Conservation (phyloP, 768 basidiomycete species). For the Harrya chromipes region DNA sequence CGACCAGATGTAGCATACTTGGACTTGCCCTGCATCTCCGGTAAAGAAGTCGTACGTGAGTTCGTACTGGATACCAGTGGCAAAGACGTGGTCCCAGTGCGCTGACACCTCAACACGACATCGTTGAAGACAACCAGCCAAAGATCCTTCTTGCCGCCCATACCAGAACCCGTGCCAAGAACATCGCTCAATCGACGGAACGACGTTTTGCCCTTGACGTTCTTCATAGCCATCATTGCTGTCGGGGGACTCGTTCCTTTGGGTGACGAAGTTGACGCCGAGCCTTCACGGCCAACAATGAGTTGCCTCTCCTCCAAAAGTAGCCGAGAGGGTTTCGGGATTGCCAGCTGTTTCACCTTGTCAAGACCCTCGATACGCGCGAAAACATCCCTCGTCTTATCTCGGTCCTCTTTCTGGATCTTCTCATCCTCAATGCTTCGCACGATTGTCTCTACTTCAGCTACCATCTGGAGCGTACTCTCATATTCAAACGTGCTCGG, state of each 20-base stretch:
- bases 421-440: conserved; percentile 98
- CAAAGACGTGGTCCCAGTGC: conserved; percentile 83
- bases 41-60: conserved; percentile 70
- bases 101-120: conserved; percentile 88
- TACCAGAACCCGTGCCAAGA: conserved; percentile 53
- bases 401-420: conserved; percentile 92
- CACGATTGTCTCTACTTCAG: conserved; percentile 95
- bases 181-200: conserved; percentile 90
- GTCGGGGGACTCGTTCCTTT: conserved; percentile 36
- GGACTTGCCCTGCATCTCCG: conserved; percentile 79
- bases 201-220: conserved; percentile 77
- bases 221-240: conserved; percentile 43
- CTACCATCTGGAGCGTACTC: conserved; percentile 92
- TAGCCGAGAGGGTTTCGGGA: conserved; percentile 86
- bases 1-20: conserved; percentile 84
- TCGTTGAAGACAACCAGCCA: conserved; percentile 98
- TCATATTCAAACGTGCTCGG: conserved; percentile 98
- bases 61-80: conserved; percentile 68
- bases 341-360: conserved; percentile 86
- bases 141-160: conserved; percentile 75
- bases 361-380: conserved; percentile 96
- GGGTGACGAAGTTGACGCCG: conserved; percentile 13
- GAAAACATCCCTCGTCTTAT: conserved; percentile 92
- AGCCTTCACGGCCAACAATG: conserved; percentile 33
- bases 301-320: conserved; percentile 78